phyloP scores from a whole-genome alignment of 2,329 filamentous ascomycete genomes.

The Aspergillus tamarii region DNA sequence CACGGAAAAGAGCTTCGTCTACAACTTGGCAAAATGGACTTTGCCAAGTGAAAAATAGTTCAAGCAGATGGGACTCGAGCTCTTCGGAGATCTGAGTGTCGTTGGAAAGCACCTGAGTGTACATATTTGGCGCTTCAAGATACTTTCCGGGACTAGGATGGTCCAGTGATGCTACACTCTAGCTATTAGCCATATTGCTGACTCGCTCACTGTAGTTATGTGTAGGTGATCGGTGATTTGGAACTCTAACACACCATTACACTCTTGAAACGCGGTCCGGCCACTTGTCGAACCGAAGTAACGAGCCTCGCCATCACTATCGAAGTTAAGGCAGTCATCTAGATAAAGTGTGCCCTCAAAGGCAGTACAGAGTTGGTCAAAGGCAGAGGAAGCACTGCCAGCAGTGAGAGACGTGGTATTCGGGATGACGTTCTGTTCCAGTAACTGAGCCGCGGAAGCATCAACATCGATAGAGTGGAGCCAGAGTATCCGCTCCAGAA shows the following conservation, averaged over 20 bases:
- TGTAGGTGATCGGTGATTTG: too few species aligned
- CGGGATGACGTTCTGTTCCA: conserved; percentile 21
- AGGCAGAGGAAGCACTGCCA: conserved; percentile 10
- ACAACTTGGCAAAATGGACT: conserved; percentile 41
- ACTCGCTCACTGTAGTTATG: too few species aligned
- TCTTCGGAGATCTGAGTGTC: conserved; percentile 21
- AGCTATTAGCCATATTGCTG: too few species aligned
- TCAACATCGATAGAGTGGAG: conserved; percentile 33
- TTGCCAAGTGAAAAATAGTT: conserved; percentile 43
- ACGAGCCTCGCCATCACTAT: conserved; percentile 37
- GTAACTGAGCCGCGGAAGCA: not conserved
- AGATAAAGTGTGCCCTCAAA: conserved; percentile 38
- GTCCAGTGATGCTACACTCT: too few species aligned
- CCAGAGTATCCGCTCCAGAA: conserved; percentile 35
- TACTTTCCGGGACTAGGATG: too few species aligned
- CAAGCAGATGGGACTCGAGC: conserved; percentile 34
- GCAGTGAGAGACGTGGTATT: not conserved
- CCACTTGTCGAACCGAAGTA: conserved; percentile 45
- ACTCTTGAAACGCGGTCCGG: conserved; percentile 34
- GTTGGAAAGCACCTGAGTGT: not conserved
- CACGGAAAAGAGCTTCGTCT: conserved; percentile 40
- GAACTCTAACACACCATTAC: not conserved
- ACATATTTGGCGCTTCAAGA: not conserved
- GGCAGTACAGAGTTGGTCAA: conserved; percentile 25
- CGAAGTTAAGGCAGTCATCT: conserved; percentile 40